Base-by-base conservation (phyloP, 495 filamentous ascomycete genomes). In the Apodospora peruviana region DNA sequence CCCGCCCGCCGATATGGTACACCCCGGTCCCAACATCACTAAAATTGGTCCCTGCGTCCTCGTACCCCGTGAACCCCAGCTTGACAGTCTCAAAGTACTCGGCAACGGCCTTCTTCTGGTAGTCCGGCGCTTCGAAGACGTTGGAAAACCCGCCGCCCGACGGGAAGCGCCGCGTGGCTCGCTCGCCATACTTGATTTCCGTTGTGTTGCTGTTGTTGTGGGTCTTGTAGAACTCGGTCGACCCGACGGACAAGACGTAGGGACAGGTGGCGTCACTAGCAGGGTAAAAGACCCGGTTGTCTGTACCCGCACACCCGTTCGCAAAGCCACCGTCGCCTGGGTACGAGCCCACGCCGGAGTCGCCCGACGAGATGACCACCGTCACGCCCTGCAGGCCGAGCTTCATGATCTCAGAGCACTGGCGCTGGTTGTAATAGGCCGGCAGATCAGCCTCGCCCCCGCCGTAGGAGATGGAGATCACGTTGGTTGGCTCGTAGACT, bases 131-230 rank as follows among this genome's bases (percentile, higher is more conserved):
- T 12, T 68, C 55, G 62, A 81, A 87, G 60, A 84, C 69, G 59
- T 86, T 85, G 60, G 74, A 80, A 65, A 86, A 86, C n/a, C 82
- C 83, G 40, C 83, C 82, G 21, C 81, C 81, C 7, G 77, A 81
- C 20, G 63, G 61, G 66, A 77, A 74, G 52, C 25, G 65, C 50
- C 27, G 66, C 58, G 50, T 76, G 56, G 64, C 59, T 53, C 75
- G 60, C 49, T 74, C 60, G 5, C 12, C 5, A 10, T 23, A 19
- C 42, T 34, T 44, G 8, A 34, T 67, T 14, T 14, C 7, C 59
- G 16, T 59, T 56, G 7, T 53, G 59, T 37, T 71, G 57, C 11
- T 48, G 54, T 44, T 23, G 43, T 40, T 2, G 25, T 32, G 1
- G 66, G 35, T 18, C 20, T 16, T n/a, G 50, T 51, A 7, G 19